Percentiles rank a stretch among this genome's conserved stretches.
These are phyloP conservation scores for Aureobasidium mangrovei DNA, from an alignment of 2,329 filamentous ascomycete species.

Conservation along the genomic window DNA sequence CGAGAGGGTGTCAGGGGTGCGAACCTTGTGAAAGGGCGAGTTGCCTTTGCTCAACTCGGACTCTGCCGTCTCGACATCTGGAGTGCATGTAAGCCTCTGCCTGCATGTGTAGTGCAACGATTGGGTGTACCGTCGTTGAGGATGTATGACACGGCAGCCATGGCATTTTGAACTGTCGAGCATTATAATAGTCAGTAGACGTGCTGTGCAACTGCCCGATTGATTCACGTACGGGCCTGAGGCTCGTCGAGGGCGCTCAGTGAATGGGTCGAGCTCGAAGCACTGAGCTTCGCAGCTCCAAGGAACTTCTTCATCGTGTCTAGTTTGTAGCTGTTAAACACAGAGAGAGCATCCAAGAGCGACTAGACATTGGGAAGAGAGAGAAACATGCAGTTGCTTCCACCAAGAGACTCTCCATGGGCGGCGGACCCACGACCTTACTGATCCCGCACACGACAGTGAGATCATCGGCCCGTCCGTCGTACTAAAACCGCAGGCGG, in stretches of 20 bases:
- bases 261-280: slow-evolving; percentile 40
- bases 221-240: slow-evolving; percentile 44
- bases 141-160: slow-evolving; percentile 27
- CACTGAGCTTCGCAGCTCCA: slow-evolving; percentile 8
- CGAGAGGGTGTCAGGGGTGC: slow-evolving; percentile 15
- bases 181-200: slow-evolving; percentile 13
- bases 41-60: slow-evolving; percentile 58
- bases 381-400: not conserved
- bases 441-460: not conserved
- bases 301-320: slow-evolving; percentile 4
- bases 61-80: slow-evolving; percentile 75
- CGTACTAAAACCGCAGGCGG: not conserved
- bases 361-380: too few species aligned
- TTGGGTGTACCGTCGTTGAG: slow-evolving; percentile 32
- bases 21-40: slow-evolving; percentile 76
- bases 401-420: not conserved
- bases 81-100: not conserved
- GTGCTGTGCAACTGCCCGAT: not conserved
- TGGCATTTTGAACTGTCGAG: slow-evolving; percentile 36
- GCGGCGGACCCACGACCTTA: not conserved
- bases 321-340: too few species aligned
- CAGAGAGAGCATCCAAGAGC: too few species aligned
- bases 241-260: slow-evolving; percentile 50
- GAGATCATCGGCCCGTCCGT: slow-evolving; percentile 7
- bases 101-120: slow-evolving; percentile 8